Evolutionary conservation across 805 yeast genomes (phyloP), one percentile per base, ranked within the genome.

Genomic region (Priceomyces haplophilus): DNA sequence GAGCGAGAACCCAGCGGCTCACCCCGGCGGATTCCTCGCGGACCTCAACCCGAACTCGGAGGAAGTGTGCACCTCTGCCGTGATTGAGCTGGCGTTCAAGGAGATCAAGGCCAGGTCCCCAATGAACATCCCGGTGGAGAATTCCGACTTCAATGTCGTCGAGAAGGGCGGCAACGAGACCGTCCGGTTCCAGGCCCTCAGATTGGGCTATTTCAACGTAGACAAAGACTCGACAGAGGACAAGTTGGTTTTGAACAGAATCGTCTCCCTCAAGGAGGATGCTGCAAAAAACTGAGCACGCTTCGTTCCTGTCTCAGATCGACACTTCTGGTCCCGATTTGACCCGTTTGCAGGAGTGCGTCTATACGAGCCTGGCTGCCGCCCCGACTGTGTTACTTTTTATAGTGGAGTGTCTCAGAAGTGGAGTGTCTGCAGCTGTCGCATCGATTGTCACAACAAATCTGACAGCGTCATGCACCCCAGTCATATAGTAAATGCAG

Each of bases 121-220:
- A 46, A 79, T 91, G 81, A 81, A 81, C 51, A 68, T 80, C 54
- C 74, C 71, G 31, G 75, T 82, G 21, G 73, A 76, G 24, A 73
- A 75, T 31, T 75, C 80, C 39, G 83, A 83, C 49, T 87, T 88
- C 61, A 75, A 76, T 58, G 84, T 89, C 51, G 73, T 77, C 52
- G 97, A 93, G 62, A 75, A 76, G 46, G 65, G 66, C 31, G 75
- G 75, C 25, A 67, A 74, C 49, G 95, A 90, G 63, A 78, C 90
- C n/a, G 88, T 87, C 24, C 80, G 99, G 66, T 93, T 93, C 88
- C 99, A 93, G 72, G 99, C 96, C 23, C 78, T 93, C 65, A 82
- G 99, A 69, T 91, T 88, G 36, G 99, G 99, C 23, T 93, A 93
- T 67, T 93, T 89, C 79, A 83, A 96, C 58, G 64, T 88, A 62